phyloP scores from a whole-genome alignment of 805 yeast species.

The Candida odintsovae region DNA sequence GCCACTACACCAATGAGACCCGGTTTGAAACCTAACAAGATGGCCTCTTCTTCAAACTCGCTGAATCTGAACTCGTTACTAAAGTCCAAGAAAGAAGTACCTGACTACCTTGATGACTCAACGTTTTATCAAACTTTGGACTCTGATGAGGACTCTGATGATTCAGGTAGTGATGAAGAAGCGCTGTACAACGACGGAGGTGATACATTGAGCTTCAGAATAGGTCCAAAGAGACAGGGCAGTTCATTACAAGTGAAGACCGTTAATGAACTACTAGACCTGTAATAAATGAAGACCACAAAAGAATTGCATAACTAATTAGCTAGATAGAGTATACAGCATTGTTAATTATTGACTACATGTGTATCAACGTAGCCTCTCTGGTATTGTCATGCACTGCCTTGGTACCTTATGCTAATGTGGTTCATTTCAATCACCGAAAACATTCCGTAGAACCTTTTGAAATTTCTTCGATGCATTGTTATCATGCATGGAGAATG shows the following conservation, averaged over 20 bases:
- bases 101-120: constrained; percentile 21
- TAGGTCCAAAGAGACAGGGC: constrained; percentile 17
- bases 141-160: constrained; percentile 15
- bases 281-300: constrained; percentile 1
- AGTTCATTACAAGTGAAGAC: constrained; percentile 16
- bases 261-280: constrained; percentile 20
- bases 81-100: constrained; percentile 18
- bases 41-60: constrained; percentile 17
- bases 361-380: not conserved
- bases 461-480: no score
- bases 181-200: constrained; percentile 20
- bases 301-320: not conserved
- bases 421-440: no score
- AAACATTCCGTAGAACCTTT: no score
- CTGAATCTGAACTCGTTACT: constrained; percentile 19
- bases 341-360: no score
- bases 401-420: no score
- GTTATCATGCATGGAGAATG: no score
- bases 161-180: constrained; percentile 10
- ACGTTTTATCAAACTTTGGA: constrained; percentile 21
- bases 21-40: constrained; percentile 5
- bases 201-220: constrained; percentile 18
- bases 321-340: not conserved
- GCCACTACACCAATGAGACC: constrained; percentile 8
- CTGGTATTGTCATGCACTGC: not conserved